phyloP scores from a whole-genome alignment of 139 green algal genomes.

The Nannochloris sp. region DNA sequence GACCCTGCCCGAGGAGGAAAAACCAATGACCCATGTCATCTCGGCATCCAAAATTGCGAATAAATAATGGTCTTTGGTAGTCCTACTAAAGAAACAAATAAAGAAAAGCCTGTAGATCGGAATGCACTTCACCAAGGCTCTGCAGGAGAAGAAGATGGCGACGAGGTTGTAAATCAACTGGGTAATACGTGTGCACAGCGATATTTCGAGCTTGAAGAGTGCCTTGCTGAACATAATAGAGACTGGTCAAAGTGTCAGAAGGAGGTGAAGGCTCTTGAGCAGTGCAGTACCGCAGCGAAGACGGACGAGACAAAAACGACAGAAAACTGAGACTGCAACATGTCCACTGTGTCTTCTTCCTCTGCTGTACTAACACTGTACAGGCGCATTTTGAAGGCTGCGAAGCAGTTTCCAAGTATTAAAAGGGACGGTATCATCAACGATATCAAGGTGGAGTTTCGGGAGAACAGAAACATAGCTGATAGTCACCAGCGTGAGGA shows the following conservation, averaged over 20 bases:
- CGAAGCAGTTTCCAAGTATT: slow-evolving; percentile 53
- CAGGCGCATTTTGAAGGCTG: slow-evolving; percentile 60
- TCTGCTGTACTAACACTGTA: slow-evolving; percentile 42
- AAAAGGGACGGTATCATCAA: slow-evolving; percentile 54
- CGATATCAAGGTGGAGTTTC: slow-evolving; percentile 64
- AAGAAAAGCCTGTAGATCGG: neutral
- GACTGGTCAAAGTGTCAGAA: slow-evolving; percentile 45
- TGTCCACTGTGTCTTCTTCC: neutral
- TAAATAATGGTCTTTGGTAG: slow-evolving; percentile 1
- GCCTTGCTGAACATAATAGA: slow-evolving; percentile 38
- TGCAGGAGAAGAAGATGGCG: slow-evolving; percentile 9
- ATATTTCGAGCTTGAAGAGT: slow-evolving; percentile 26
- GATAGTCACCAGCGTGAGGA: slow-evolving; percentile 22
- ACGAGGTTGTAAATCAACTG: slow-evolving; percentile 13
- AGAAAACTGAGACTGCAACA: neutral
- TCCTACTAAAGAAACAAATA: neutral
- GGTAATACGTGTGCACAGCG: slow-evolving; percentile 11
- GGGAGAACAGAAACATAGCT: slow-evolving; percentile 40
- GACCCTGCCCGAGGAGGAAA: too few relatives aligned
- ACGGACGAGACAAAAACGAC: neutral
- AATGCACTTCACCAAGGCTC: neutral
- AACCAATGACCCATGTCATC: neutral
- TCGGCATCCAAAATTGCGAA: neutral
- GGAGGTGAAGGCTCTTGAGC: slow-evolving; percentile 29
- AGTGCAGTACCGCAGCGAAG: slow-evolving; percentile 9